These are phyloP conservation scores for Schwanniomyces etchellsii DNA, from an alignment of 1,139 yeast species.

Conservation along the genomic window DNA sequence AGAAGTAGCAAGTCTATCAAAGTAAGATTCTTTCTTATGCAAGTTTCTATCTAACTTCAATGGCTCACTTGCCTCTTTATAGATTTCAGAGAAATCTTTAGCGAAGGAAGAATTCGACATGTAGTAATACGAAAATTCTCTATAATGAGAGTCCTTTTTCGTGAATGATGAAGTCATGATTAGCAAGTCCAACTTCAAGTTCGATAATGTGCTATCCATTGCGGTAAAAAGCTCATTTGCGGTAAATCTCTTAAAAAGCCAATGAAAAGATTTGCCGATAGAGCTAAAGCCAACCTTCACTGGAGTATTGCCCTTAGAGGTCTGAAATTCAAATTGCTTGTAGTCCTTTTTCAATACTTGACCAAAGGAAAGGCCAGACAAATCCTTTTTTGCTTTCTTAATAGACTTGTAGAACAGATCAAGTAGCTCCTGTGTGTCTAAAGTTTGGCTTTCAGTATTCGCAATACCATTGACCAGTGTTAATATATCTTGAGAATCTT, in stretches of 20 bases:
- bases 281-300: slow-evolving; percentile 69
- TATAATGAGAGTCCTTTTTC: slow-evolving; percentile 36
- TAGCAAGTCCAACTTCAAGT: slow-evolving; percentile 44
- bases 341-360: slow-evolving; percentile 79
- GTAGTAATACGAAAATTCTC: slow-evolving; percentile 51
- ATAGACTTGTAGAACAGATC: slow-evolving; percentile 32
- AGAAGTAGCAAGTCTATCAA: background rate
- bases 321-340: slow-evolving; percentile 56
- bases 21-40: slow-evolving; percentile 7
- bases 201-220: slow-evolving; percentile 27
- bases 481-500: slow-evolving; percentile 1
- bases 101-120: slow-evolving; percentile 6
- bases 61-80: slow-evolving; percentile 17
- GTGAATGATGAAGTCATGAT: slow-evolving; percentile 61
- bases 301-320: slow-evolving; percentile 14
- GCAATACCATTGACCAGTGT: background rate
- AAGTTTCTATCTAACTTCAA: slow-evolving; percentile 22
- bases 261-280: slow-evolving; percentile 57
- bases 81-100: slow-evolving; percentile 18
- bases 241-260: slow-evolving; percentile 37
- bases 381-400: slow-evolving; percentile 54
- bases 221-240: slow-evolving; percentile 33
- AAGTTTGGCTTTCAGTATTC: background rate
- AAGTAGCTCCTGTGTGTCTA: slow-evolving; percentile 3
- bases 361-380: slow-evolving; percentile 49